Percentiles rank a stretch among this genome's conserved stretches.
Evolutionary conservation across 75 land plant species (phyloP).

Genomic region (Pinus albicaulis): DNA sequence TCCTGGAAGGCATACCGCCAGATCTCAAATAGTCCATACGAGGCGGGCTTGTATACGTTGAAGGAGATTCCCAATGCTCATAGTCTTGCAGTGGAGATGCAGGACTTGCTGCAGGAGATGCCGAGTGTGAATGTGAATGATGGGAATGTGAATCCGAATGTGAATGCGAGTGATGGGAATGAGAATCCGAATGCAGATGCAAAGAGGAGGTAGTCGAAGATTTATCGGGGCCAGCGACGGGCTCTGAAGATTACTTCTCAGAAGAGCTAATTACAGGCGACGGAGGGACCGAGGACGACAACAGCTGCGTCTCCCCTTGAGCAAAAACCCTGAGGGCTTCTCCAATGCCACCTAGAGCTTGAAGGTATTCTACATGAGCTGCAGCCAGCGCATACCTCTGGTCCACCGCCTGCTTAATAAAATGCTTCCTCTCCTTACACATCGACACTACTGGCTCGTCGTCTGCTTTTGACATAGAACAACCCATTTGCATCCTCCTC

Average conservation of each 20-base stretch:
- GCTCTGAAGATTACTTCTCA: background rate
- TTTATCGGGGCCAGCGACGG: background rate
- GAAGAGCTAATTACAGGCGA: constrained; percentile 7
- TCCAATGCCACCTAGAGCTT: constrained; percentile 41
- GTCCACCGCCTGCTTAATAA: constrained; percentile 54
- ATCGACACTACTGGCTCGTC: constrained; percentile 58
- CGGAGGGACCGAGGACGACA: constrained; percentile 16
- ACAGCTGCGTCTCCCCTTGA: constrained; percentile 6
- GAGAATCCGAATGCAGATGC: constrained; percentile 22
- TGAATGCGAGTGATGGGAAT: constrained; percentile 14
- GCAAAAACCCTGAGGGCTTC: constrained; percentile 41
- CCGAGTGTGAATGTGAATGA: constrained; percentile 23
- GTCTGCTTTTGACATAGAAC: constrained; percentile 64
- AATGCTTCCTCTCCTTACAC: constrained; percentile 40
- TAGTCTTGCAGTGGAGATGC: background rate
- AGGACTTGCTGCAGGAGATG: constrained; percentile 3
- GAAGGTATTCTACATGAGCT: constrained; percentile 51
- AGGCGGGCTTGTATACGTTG: constrained; percentile 23
- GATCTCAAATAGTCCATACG: constrained; percentile 40
- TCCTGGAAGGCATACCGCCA: constrained; percentile 16
- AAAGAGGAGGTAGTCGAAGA: constrained; percentile 24
- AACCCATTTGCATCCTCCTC: constrained; percentile 51
- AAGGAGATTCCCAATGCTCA: constrained; percentile 9
- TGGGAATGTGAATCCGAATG: constrained; percentile 32
- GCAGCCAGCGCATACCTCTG: constrained; percentile 52